Evolutionary conservation across 306 rosid species (phyloP).

Genomic region (Cucurbita moschata): DNA sequence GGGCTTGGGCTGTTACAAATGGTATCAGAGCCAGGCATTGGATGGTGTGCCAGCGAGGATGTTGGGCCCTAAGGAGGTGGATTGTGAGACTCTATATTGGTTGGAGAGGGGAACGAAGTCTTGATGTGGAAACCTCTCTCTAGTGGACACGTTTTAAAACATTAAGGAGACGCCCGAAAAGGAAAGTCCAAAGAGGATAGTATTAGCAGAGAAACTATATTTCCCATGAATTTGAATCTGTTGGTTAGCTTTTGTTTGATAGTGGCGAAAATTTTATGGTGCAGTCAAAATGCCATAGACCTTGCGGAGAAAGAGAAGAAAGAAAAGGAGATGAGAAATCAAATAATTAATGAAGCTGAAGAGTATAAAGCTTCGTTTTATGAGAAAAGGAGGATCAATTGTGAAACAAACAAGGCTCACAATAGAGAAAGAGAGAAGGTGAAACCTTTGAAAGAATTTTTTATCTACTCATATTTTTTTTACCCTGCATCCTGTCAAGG

Average conservation of each 20-base stretch:
- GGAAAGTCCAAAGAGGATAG: too few relatives aligned
- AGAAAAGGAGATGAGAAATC: constrained; percentile 75
- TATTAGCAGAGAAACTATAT: background rate
- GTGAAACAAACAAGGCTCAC: constrained; percentile 50
- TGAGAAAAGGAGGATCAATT: constrained; percentile 62
- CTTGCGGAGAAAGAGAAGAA: constrained; percentile 75
- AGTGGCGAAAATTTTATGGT: constrained; percentile 1
- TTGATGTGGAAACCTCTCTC: too few relatives aligned
- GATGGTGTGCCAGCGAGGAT: too few relatives aligned
- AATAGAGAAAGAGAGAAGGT: constrained; percentile 89
- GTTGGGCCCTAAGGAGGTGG: too few relatives aligned
- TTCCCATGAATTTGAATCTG: background rate
- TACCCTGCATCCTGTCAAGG: background rate
- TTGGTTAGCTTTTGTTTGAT: background rate
- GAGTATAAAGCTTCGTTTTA: constrained; percentile 56
- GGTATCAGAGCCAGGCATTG: too few relatives aligned
- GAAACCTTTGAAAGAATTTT: background rate
- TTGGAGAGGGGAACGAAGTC: too few relatives aligned
- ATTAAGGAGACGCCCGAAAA: too few relatives aligned
- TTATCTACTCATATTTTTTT: background rate
- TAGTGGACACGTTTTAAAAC: too few relatives aligned
- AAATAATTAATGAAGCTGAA: constrained; percentile 80
- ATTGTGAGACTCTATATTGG: too few relatives aligned
- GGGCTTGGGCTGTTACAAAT: too few relatives aligned
- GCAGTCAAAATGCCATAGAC: constrained; percentile 62